Evolutionary conservation across 495 filamentous ascomycete species (phyloP), one percentile per base, ranked within the genome.

Genomic region (Gamarada debralockiae): DNA sequence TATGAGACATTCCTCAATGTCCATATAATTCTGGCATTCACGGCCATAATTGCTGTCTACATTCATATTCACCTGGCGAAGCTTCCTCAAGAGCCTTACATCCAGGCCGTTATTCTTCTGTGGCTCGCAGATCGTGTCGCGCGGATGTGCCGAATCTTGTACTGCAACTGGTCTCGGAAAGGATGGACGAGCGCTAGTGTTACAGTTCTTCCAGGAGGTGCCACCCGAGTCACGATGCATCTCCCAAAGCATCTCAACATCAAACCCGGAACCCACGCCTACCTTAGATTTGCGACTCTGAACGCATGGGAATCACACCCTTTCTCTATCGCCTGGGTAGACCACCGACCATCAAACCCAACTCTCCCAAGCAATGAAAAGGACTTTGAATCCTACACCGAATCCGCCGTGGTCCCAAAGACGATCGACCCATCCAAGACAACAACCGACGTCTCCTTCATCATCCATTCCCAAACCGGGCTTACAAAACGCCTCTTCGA

Each of bases 1-100:
- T 97, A 98, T 68, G 95, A 97, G 69, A 89, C 86, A 0, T 98
- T 97, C 71, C 74, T 97, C 51, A 83, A 87, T 57, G 60, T 85
- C 20, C 93, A 98, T 67, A 87, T 95, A 56, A 70, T 80, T 21
- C 65, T 91, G 13, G 87, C 81, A 13, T 59, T 86, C 36, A 67
- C 76, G 18, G 78, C 91, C 25, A 77, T 73, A 48, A 77, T 76
- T 58, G 80, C 73, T 12, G 70, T 86, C 1, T 95, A 83, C 77
- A 69, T 90, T 33, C 92, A 97, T 71, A 77, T 79, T 62, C 68
- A 78, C 29, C 58, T 85, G 36, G 68, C 81, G 38, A 78, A 79
- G 5, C 69, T 86, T 1, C 79, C 80, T 1, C 83, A 90, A 46
- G 74, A 85, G 47, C 69, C 71, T 0, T 87, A 87, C 67, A 69